Evolutionary conservation across 306 rosid genomes (phyloP).

Genomic region (Malus fusca): DNA sequence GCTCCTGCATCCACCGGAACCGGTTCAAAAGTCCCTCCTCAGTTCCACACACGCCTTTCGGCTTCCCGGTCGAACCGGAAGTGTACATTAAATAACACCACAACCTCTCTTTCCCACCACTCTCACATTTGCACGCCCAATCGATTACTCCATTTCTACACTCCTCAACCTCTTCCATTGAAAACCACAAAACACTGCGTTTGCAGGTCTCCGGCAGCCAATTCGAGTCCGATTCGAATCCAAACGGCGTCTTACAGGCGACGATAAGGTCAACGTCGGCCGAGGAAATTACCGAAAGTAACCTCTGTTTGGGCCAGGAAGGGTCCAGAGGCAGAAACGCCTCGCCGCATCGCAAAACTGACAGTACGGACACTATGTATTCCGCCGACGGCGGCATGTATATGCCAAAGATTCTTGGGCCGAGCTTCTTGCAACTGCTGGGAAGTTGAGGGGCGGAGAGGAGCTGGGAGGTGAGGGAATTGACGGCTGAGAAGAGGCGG

Average conservation of each 20-base stretch:
- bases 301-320: constrained; percentile 65
- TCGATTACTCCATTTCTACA: constrained; percentile 2
- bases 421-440: neutral
- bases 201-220: constrained; percentile 36
- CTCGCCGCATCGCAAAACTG: constrained; percentile 63
- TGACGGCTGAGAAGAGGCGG: constrained; percentile 38
- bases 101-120: constrained; percentile 40
- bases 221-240: constrained; percentile 28
- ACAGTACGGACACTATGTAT: constrained; percentile 65
- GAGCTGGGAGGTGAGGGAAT: constrained; percentile 60
- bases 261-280: constrained; percentile 52
- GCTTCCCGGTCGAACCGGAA: constrained; percentile 91
- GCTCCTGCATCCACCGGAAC: constrained; percentile 79
- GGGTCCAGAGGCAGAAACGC: constrained; percentile 88
- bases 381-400: constrained; percentile 73
- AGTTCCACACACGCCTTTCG: constrained; percentile 86
- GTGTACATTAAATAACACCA: constrained; percentile 87
- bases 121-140: constrained; percentile 57
- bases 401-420: constrained; percentile 65
- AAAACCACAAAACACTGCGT: constrained; percentile 42
- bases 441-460: constrained; percentile 16
- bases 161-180: constrained; percentile 30
- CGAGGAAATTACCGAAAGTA: constrained; percentile 44
- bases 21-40: constrained; percentile 82
- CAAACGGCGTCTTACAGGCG: constrained; percentile 36